Conservation (phyloP, 345 rosid genomes). For the Eucalyptus brandiana region DNA sequence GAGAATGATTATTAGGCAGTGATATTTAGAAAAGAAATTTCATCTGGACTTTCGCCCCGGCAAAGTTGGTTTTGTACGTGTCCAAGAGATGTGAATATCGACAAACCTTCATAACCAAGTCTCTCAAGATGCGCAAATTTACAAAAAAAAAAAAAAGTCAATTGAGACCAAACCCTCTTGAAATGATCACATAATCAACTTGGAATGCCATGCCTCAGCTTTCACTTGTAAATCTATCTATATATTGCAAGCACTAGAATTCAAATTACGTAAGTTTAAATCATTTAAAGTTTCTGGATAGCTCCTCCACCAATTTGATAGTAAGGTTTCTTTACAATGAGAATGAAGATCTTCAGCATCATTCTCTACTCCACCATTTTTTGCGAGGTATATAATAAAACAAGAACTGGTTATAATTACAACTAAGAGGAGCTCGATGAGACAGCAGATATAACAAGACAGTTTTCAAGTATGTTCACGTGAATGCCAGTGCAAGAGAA, state of each 20-base stretch:
- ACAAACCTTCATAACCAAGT: not conserved
- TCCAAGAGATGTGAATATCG: not conserved
- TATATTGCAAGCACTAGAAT: not conserved
- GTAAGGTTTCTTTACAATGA: not conserved
- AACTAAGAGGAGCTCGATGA: not conserved
- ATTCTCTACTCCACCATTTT: not conserved
- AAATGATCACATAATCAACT: not conserved
- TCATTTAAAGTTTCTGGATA: not conserved
- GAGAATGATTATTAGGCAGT: not conserved
- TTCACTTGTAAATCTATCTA: not conserved
- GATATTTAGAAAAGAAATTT: not conserved
- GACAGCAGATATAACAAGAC: not conserved
- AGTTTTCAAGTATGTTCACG: not conserved
- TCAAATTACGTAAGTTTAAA: not conserved
- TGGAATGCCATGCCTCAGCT: not conserved
- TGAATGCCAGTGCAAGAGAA: not conserved
- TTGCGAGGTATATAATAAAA: not conserved
- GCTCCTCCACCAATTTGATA: not conserved
- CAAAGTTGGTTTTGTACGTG: not conserved
- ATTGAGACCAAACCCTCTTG: not conserved
- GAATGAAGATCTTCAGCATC: not conserved
- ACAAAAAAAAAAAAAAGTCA: not conserved
- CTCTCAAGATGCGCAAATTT: not conserved
- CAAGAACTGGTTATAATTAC: not conserved
- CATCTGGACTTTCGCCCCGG: not conserved